Evolutionary conservation across 805 yeast genomes (phyloP), one percentile per base, ranked within the genome.

Genomic region (Hanseniaspora meyeri): DNA sequence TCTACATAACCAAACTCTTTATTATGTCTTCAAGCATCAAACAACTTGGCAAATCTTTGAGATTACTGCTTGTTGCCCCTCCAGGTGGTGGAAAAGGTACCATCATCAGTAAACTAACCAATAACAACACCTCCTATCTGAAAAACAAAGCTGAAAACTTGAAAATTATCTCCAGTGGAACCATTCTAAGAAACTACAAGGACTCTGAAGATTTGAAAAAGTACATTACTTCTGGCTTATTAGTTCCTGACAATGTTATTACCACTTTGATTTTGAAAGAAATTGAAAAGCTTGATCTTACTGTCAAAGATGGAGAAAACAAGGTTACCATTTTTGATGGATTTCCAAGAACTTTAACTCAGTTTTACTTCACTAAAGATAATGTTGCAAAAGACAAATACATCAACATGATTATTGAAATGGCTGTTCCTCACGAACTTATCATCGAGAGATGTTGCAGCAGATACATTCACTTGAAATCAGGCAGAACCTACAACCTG

Each of bases 61-160:
- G 96, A 62, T 68, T 88, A 40, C 74, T 90, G 31, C 72, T 90
- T 9, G 71, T 91, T 29, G 97, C 97, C 3, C 95, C 97, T 0
- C 97, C 97, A 0, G 97, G 97, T 0, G 77, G 96, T 0, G 97
- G 97, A 0, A 90, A 90, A 66, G 97, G 97, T 1, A 90, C 97
- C 0, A 86, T 85, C 61, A 85, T 96, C 0, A 70, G 84, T 2
- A 75, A 82, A 58, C 72, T 90, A 4, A 66, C 83, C 58, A 76
- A 77, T 52, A 46, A 42, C 37, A 38, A 46, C 12, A 43, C 51
- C 8, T 3, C 36, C 5, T 53, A 29, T 39, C n/a, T 53, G 10
- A 29, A 17, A 27, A 46, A 40, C 37, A 38, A 43, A 17, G 2
- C 32, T 4, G 27, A 31, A 14, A 48, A 48, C 3, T 27, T 37